Percentiles rank a stretch among this genome's conserved stretches.
These are phyloP conservation scores for Nannochloris sp. DNA, from an alignment of 139 green algal genomes.

Conservation along the genomic window DNA sequence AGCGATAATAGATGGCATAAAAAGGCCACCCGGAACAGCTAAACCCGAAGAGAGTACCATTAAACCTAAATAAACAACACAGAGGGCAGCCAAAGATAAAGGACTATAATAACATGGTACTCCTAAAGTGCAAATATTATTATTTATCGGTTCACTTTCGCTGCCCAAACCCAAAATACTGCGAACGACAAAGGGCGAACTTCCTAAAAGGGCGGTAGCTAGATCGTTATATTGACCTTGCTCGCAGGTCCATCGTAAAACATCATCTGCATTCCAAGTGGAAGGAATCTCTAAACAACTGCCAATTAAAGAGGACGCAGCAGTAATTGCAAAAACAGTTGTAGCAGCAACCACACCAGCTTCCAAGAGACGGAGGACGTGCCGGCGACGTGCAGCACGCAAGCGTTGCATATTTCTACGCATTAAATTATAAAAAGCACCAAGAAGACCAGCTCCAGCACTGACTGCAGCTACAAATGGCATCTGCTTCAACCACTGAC, in stretches of 20 bases:
- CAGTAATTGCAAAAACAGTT: not conserved
- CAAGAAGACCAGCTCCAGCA: conserved; percentile 56
- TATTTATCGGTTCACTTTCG: conserved; percentile 25
- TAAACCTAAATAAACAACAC: conserved; percentile 58
- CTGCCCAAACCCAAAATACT: conserved; percentile 48
- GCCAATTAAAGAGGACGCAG: conserved; percentile 6
- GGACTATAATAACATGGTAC: conserved; percentile 49
- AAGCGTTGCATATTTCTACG: conserved; percentile 52
- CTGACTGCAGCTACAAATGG: conserved; percentile 63
- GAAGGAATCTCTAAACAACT: conserved; percentile 36
- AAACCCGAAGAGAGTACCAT: conserved; percentile 65
- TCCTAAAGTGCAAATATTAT: conserved; percentile 15
- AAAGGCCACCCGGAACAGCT: conserved; percentile 80
- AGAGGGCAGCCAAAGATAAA: conserved; percentile 45
- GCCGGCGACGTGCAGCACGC: conserved; percentile 37
- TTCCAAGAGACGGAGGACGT: conserved; percentile 37
- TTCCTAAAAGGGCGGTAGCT: conserved; percentile 67
- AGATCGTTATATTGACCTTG: conserved; percentile 79
- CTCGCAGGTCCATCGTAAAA: conserved; percentile 25
- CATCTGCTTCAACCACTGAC: conserved; percentile 70
- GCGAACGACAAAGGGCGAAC: conserved; percentile 62
- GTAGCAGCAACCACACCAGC: not conserved
- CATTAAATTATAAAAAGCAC: conserved; percentile 69
- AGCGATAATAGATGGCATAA: conserved; percentile 85
- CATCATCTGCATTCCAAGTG: conserved; percentile 16